Evolutionary conservation across 2,329 filamentous ascomycete species (phyloP), one percentile per base, ranked within the genome.

Genomic region (Penicillium thymicola): DNA sequence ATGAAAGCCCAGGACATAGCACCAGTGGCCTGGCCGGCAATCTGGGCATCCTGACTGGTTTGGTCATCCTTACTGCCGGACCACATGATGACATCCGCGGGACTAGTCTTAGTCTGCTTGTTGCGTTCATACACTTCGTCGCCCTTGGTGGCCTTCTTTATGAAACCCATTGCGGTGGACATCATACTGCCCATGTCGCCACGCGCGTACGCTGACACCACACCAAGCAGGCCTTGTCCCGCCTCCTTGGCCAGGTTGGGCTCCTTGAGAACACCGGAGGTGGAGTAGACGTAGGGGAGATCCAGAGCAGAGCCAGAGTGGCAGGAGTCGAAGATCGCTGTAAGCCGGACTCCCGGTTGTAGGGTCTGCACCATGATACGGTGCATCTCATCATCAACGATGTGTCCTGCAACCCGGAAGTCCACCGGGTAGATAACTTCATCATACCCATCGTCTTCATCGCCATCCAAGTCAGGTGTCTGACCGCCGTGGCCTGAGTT

Each of bases 1-100:
- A 99, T 94, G 74, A 99, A 99, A 2, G 94, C 94, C 86, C 89
- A 97, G 4, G 92, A 96, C 94, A 99, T 97, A 74, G 94, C 94
- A 54, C 94, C 94, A 0, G 94, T 99, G 34, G 94, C 93, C 77
- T 97, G 84, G 55, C 90, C 86, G 42, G 83, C 85, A 64, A 97
- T 97, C 28, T 86, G 89, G 13, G 94, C 92, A 74, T 99, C 94
- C 76, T 91, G 89, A 57, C 92, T 96, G 67, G 94, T 99, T 77
- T 97, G 94, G 59, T 88, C 85, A 71, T 99, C 94, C 76, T 96
- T 97, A 78, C 90, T 95, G 55, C 94, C 94, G 59, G 90, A 96
- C 89, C 92, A 96, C 90, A 97, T 96, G 72, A 99, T 85, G 32
- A 99, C 94, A 75, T 99, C 94, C 40, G 94, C 94, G 1, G 92